A percentile compares a stretch with the other conserved stretches of the same genome.
Conservation (phyloP, 1,284 basidiomycete genomes). For the Phenoliferia sp. region DNA sequence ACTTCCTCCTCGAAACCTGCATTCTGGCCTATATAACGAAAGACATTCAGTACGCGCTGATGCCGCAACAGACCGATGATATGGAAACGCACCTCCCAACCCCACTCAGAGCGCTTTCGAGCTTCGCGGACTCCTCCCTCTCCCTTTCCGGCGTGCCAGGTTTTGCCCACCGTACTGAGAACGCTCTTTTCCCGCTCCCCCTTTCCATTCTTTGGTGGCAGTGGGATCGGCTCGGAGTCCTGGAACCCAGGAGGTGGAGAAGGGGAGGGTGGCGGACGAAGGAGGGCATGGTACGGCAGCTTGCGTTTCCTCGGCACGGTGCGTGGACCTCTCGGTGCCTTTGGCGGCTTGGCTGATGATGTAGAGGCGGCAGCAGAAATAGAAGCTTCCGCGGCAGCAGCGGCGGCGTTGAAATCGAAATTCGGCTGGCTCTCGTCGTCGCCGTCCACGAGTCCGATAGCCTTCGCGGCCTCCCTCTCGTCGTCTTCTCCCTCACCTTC, state of each 20-base stretch:
- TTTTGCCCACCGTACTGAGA: conserved; percentile 30
- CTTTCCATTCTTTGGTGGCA: conserved; percentile 25
- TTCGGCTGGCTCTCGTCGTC: conserved; percentile 17
- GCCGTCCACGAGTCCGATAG: conserved; percentile 21
- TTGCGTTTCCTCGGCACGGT: conserved; percentile 18
- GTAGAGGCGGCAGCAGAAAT: neutral
- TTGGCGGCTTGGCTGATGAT: neutral
- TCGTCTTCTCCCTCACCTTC: conserved; percentile 24
- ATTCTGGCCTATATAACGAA: conserved; percentile 25
- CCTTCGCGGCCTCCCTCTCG: conserved; percentile 16
- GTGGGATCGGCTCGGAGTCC: conserved; percentile 22
- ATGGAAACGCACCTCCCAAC: conserved; percentile 24
- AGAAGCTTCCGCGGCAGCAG: neutral
- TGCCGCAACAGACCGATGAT: neutral
- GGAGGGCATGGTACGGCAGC: conserved; percentile 28
- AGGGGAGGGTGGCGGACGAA: conserved; percentile 16
- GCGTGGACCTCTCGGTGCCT: conserved; percentile 20
- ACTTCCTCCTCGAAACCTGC: conserved; percentile 35
- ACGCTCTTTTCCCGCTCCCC: conserved; percentile 19
- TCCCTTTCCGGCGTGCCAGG: conserved; percentile 33
- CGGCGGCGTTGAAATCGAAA: conserved; percentile 6
- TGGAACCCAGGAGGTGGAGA: conserved; percentile 13
- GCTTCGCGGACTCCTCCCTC: conserved; percentile 34
- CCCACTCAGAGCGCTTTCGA: conserved; percentile 31
- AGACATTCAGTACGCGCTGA: neutral